phyloP scores from a whole-genome alignment of 495 filamentous ascomycete species.

The Cercophora scortea region DNA sequence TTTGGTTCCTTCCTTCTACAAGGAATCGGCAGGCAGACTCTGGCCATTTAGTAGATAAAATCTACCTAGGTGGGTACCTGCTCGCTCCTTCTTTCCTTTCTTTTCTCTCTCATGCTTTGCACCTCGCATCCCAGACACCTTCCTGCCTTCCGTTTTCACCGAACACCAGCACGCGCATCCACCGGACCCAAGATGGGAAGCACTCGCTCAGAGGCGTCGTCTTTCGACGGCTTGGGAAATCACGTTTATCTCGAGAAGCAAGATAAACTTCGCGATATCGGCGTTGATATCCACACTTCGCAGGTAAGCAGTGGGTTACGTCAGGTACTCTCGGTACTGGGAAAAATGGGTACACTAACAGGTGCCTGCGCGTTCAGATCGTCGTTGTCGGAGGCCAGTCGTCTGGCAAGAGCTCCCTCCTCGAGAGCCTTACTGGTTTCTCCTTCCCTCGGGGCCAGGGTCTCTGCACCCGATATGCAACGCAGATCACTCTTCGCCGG shows the following conservation, averaged over 20 bases:
- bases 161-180: too few species aligned
- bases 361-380: slow-evolving; percentile 1
- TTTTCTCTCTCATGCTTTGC: too few species aligned
- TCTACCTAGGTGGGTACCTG: too few species aligned
- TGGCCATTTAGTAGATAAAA: not conserved
- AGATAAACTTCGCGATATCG: slow-evolving; percentile 15
- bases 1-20: not conserved
- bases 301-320: slow-evolving; percentile 2
- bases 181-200: not conserved
- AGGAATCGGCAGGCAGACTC: not conserved
- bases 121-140: too few species aligned
- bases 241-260: slow-evolving; percentile 7
- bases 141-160: too few species aligned
- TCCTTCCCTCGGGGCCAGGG: slow-evolving; percentile 42
- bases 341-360: not conserved
- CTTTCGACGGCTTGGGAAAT: slow-evolving; percentile 1
- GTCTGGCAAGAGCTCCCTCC: slow-evolving; percentile 45
- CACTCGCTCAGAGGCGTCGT: not conserved
- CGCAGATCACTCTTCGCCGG: slow-evolving; percentile 49
- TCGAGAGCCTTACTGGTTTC: slow-evolving; percentile 45
- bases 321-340: too few species aligned
- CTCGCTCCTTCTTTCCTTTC: too few species aligned
- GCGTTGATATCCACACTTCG: slow-evolving; percentile 13
- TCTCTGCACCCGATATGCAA: slow-evolving; percentile 53
- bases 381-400: slow-evolving; percentile 45